Evolutionary conservation across 1,284 basidiomycete species (phyloP), one percentile per base, ranked within the genome.

Genomic region (Boletus hoseneyae): DNA sequence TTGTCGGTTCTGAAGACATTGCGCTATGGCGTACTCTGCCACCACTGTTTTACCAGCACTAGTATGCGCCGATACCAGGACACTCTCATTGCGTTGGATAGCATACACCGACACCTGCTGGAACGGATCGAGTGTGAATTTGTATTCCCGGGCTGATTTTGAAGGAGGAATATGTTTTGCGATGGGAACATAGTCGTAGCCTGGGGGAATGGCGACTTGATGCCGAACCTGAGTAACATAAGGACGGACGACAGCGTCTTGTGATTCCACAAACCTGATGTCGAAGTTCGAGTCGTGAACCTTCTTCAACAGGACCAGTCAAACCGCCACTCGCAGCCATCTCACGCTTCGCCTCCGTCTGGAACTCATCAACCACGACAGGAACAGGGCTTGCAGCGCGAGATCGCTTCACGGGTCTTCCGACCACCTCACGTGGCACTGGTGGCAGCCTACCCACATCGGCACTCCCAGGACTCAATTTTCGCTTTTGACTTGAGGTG

Each of bases 21-120:
- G 93, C 0, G 97, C 97, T 65, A 99, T 99, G 38, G 97, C 97
- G 70, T 98, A 99, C 73, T 99, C 97, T 47, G 97, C 97, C 48
- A 99, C 96, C 48, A 98, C 95, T 3, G 96, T 98, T 73, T 99
- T 98, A 60, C 96, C 96, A 15, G 96, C 96, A 70, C 91, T 95
- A 2, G 96, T 99, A 73, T 99, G 96, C 0, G 96, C 96, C n/a
- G 95, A 97, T 1, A 99, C 97, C 42, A 99, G 78, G 3, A 99
- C 97, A 62, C 90, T 94, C 73, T 99, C 97, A 68, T 95, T 95
- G 30, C 97, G 79, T 70, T 99, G 93, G 52, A 99, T 99, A 47
- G 93, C 95, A 57, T 90, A 82, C 15, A 98, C 87, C 1, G 96
- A 93, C 43, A 97, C 93, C 66, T 87, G 82, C 68, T 99, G 97